Percentiles rank a stretch among this genome's conserved stretches.
Evolutionary conservation across 495 filamentous ascomycete species (phyloP).

Genomic region (Penicillium bialowiezense): DNA sequence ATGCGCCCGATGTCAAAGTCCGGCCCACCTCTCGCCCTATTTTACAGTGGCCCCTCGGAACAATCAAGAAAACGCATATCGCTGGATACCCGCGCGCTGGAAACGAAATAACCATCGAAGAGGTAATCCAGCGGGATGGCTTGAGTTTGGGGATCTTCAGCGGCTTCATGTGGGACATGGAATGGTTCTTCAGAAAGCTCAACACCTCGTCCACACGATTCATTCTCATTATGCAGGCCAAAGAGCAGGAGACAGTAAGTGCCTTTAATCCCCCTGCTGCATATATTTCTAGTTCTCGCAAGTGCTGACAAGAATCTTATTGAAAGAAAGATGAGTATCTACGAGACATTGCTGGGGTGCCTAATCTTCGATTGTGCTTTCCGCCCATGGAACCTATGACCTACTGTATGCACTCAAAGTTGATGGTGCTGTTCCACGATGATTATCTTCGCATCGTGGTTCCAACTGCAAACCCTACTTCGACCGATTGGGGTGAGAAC

Average conservation of each 20-base stretch:
- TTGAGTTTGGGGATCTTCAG: conserved; percentile 78
- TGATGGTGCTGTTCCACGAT: conserved; percentile 75
- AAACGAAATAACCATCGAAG: conserved; percentile 86
- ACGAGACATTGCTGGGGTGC: conserved; percentile 49
- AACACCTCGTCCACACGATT: conserved; percentile 52
- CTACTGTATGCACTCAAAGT: conserved; percentile 82
- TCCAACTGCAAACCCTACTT: conserved; percentile 76
- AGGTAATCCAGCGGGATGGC: conserved; percentile 71
- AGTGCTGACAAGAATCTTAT: background rate
- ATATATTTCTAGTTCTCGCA: background rate
- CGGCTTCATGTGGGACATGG: conserved; percentile 80
- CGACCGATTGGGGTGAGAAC: conserved; percentile 82
- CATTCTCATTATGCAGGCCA: conserved; percentile 68
- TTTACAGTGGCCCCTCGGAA: conserved; percentile 65
- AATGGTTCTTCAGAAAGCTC: conserved; percentile 67
- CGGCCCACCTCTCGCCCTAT: conserved; percentile 21
- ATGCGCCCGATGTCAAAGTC: background rate
- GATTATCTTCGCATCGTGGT: conserved; percentile 69
- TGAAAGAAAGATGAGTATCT: conserved; percentile 33
- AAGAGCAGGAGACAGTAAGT: conserved; percentile 52
- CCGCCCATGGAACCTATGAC: conserved; percentile 67
- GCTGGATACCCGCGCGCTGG: conserved; percentile 49
- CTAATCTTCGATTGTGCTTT: conserved; percentile 68
- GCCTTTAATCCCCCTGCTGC: too few species aligned
- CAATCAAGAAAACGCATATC: conserved; percentile 81